Conservation (phyloP, 2,329 filamentous ascomycete species). For the Torrubiella hemipterigena region DNA sequence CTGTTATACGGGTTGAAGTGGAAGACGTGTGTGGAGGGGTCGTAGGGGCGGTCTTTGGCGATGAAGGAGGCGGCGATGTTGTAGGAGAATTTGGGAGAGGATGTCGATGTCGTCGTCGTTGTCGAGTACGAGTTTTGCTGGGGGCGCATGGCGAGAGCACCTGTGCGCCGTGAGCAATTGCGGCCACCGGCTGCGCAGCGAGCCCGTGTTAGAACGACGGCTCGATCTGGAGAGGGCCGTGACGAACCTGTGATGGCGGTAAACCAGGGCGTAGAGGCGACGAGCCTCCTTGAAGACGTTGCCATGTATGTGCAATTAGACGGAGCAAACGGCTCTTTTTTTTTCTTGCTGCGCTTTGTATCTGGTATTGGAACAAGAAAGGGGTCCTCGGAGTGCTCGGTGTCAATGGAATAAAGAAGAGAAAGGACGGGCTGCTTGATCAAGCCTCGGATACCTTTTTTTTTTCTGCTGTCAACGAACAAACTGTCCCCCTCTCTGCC, state of each 20-base stretch:
- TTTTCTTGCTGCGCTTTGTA: no score
- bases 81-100: conserved; percentile 43
- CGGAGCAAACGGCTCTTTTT: no score
- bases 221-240: neutral
- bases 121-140: conserved; percentile 2
- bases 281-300: conserved; percentile 5
- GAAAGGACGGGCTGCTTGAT: no score
- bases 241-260: conserved; percentile 3
- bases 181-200: no score
- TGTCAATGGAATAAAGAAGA: no score
- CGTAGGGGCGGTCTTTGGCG: conserved; percentile 57
- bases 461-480: no score
- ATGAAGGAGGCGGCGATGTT: conserved; percentile 64
- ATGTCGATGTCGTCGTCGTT: conserved; percentile 9
- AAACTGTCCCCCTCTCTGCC: no score
- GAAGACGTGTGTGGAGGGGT: conserved; percentile 57
- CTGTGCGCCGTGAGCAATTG: no score
- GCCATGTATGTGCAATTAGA: conserved; percentile 3
- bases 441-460: no score
- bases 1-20: conserved; percentile 57
- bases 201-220: neutral
- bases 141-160: neutral
- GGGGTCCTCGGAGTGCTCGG: no score
- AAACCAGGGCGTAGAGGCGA: conserved; percentile 4
- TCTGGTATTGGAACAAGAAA: no score